A percentile compares a stretch with the other conserved stretches of the same genome.
These are phyloP conservation scores for Vigna radiata DNA, from an alignment of 306 rosid genomes.

Conservation along the genomic window DNA sequence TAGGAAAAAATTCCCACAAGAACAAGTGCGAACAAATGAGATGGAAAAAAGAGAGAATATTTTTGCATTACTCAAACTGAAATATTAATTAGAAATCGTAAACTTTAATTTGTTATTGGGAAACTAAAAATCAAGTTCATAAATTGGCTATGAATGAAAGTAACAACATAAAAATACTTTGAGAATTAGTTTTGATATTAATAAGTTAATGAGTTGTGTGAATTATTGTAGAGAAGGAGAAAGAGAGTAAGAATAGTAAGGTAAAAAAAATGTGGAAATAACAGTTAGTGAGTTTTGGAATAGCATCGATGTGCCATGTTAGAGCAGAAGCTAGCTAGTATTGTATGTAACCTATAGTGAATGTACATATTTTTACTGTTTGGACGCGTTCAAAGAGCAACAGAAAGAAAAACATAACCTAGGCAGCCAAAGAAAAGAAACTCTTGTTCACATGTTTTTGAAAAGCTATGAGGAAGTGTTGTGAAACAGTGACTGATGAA, in stretches of 20 bases:
- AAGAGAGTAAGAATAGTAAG: not conserved
- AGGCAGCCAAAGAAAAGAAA: too few relatives aligned
- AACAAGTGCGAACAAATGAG: too few relatives aligned
- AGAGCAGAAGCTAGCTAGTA: not conserved
- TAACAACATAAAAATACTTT: too few relatives aligned
- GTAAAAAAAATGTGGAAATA: slow-evolving; percentile 14
- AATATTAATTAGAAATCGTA: too few relatives aligned
- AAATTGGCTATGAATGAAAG: too few relatives aligned
- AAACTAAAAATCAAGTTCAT: too few relatives aligned
- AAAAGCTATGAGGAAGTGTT: slow-evolving; percentile 4
- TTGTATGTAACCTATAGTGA: too few relatives aligned
- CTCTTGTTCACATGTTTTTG: not conserved
- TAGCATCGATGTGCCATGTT: not conserved
- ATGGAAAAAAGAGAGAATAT: too few relatives aligned
- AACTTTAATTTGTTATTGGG: too few relatives aligned
- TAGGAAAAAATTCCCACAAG: too few relatives aligned
- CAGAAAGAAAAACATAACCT: not conserved
- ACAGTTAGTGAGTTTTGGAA: not conserved
- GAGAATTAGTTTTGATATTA: too few relatives aligned
- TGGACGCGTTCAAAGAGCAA: not conserved
- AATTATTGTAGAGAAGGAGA: not conserved
- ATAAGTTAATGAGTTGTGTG: not conserved
- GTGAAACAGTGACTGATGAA: slow-evolving; percentile 25
- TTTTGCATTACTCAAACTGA: too few relatives aligned
- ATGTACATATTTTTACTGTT: not conserved